Conservation (phyloP, 139 green algal species). For the Tetraselmis chui region DNA sequence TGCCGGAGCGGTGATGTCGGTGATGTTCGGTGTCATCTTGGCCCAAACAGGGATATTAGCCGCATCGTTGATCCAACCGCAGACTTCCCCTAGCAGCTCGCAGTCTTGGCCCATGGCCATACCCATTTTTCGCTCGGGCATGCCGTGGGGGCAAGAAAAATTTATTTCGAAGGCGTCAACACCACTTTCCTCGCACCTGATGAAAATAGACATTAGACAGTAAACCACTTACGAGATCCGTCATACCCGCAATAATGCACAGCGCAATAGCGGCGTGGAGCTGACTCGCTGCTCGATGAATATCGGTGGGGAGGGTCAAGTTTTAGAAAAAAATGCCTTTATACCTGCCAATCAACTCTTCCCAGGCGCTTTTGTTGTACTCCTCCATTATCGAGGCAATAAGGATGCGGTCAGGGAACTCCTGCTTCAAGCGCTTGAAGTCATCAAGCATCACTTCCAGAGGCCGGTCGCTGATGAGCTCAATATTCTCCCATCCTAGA, state of each 20-base stretch:
- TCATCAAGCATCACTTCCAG: constrained; percentile 90
- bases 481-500: constrained; percentile 96
- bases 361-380: constrained; percentile 78
- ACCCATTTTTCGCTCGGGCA: constrained; percentile 86
- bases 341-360: constrained; percentile 84
- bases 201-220: too few relatives aligned
- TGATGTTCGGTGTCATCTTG: constrained; percentile 99
- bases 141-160: constrained; percentile 91
- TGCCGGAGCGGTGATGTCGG: constrained; percentile 75
- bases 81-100: constrained; percentile 69
- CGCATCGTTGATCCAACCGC: constrained; percentile 79
- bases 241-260: too few relatives aligned
- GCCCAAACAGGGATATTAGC: constrained; percentile 89
- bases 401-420: constrained; percentile 86
- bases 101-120: constrained; percentile 63
- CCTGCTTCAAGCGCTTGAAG: constrained; percentile 80
- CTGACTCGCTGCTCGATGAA: too few relatives aligned
- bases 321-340: too few relatives aligned
- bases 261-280: too few relatives aligned
- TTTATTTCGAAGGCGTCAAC: constrained; percentile 98
- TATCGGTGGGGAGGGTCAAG: too few relatives aligned
- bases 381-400: constrained; percentile 96
- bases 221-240: too few relatives aligned
- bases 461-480: constrained; percentile 89
- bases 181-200: constrained; percentile 64